phyloP scores from a whole-genome alignment of 192 early-diverging fungal species.

The Coemansia sp. region DNA sequence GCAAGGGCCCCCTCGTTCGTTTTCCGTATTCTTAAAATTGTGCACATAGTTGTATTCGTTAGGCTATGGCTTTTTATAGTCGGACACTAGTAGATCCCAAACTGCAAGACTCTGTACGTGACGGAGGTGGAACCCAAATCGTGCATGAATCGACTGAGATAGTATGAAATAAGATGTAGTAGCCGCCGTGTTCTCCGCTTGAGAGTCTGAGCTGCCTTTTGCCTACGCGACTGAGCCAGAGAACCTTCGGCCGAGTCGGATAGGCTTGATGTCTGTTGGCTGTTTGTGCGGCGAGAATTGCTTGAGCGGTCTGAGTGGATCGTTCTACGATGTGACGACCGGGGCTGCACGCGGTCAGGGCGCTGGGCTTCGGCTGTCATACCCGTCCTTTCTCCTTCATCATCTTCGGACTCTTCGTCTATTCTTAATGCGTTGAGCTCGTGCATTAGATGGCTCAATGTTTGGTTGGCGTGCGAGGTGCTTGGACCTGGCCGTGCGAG shows the following conservation, averaged over 20 bases:
- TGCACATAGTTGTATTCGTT: background rate
- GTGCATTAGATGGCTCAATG: constrained; percentile 28
- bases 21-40: background rate
- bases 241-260: background rate
- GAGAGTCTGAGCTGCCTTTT: constrained; percentile 1
- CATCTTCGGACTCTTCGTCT: constrained; percentile 26
- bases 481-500: constrained; percentile 2
- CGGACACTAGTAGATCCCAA: constrained; percentile 19
- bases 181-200: constrained; percentile 21
- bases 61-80: background rate
- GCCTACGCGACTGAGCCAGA: constrained; percentile 18
- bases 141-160: constrained; percentile 13
- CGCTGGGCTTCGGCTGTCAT: constrained; percentile 8
- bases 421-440: constrained; percentile 39
- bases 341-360: background rate
- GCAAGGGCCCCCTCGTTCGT: background rate
- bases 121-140: constrained; percentile 17
- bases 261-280: constrained; percentile 1
- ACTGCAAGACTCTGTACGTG: constrained; percentile 27
- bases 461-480: constrained; percentile 1
- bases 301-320: background rate
- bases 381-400: constrained; percentile 6
- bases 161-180: constrained; percentile 29
- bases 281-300: background rate
- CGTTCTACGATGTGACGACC: constrained; percentile 6